Conservation (phyloP, 2,329 filamentous ascomycete species). For the Aspergillaceae sp. region DNA sequence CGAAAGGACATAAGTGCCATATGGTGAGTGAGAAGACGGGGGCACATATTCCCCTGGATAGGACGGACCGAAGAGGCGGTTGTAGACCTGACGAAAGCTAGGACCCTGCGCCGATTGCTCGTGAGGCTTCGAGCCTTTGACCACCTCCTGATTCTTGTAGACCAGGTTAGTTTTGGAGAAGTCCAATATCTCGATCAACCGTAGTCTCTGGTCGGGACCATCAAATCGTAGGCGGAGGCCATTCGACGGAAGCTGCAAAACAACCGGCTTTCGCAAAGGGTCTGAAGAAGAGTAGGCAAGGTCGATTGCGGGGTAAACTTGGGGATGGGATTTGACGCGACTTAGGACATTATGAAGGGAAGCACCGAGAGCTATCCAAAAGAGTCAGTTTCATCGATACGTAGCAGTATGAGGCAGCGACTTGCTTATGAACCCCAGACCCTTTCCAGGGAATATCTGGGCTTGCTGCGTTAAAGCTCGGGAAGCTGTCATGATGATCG, state of each 20-base stretch:
- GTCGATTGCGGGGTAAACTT: constrained; percentile 73
- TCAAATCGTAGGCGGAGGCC: constrained; percentile 88
- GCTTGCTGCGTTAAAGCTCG: constrained; percentile 33
- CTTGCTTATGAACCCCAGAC: constrained; percentile 54
- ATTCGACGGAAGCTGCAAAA: constrained; percentile 70
- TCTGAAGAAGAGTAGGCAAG: constrained; percentile 67
- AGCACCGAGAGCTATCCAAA: constrained; percentile 64
- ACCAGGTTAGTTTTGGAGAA: constrained; percentile 77
- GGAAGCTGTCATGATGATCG: constrained; percentile 26
- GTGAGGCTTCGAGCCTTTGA: constrained; percentile 45
- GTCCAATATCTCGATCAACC: constrained; percentile 82
- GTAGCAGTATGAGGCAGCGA: constrained; percentile 9
- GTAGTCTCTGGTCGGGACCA: constrained; percentile 80
- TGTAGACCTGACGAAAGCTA: constrained; percentile 82
- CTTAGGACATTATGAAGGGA: constrained; percentile 86
- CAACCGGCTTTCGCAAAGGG: constrained; percentile 66
- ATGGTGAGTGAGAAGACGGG: constrained; percentile 45
- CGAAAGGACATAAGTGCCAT: constrained; percentile 79
- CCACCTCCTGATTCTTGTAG: constrained; percentile 72
- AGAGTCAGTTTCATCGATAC: constrained; percentile 14
- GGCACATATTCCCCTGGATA: constrained; percentile 88
- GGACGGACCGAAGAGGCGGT: constrained; percentile 83
- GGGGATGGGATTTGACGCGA: constrained; percentile 77
- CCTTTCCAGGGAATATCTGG: constrained; percentile 58
- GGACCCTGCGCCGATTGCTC: constrained; percentile 49